These are phyloP conservation scores for Tilletia walkeri DNA, from an alignment of 1,284 basidiomycete genomes.

Conservation along the genomic window DNA sequence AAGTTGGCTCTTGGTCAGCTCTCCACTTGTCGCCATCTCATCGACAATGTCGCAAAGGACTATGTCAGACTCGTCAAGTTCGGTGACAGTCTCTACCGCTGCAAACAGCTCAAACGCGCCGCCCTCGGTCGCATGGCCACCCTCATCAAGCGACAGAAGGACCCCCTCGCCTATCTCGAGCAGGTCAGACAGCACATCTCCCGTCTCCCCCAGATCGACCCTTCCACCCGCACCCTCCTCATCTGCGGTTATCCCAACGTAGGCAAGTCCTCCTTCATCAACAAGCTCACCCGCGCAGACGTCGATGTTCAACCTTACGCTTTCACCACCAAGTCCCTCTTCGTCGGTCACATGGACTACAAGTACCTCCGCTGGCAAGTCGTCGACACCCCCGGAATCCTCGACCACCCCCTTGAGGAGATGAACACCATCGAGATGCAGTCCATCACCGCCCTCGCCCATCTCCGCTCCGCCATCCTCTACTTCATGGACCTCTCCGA, in stretches of 20 bases:
- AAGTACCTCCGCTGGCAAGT: slow-evolving; percentile 56
- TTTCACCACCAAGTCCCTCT: slow-evolving; percentile 56
- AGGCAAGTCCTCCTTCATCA: slow-evolving; percentile 55
- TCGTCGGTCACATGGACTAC: slow-evolving; percentile 56
- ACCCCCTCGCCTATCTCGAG: slow-evolving; percentile 54
- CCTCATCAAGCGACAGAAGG: slow-evolving; percentile 55
- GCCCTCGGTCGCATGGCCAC: slow-evolving; percentile 55
- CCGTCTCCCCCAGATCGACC: slow-evolving; percentile 55
- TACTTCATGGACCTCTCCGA: slow-evolving; percentile 56
- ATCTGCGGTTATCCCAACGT: slow-evolving; percentile 56
- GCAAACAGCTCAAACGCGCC: slow-evolving; percentile 55
- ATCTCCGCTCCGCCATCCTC: slow-evolving; percentile 51
- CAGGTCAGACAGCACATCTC: slow-evolving; percentile 56
- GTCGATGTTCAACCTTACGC: slow-evolving; percentile 56
- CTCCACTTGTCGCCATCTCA: slow-evolving; percentile 53
- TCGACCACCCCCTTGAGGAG: slow-evolving; percentile 55
- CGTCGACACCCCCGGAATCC: slow-evolving; percentile 54
- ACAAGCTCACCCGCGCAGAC: slow-evolving; percentile 55
- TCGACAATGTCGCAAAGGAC: slow-evolving; percentile 55
- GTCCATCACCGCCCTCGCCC: slow-evolving; percentile 54
- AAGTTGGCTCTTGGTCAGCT: slow-evolving; percentile 56
- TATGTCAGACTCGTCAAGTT: slow-evolving; percentile 56
- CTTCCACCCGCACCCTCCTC: slow-evolving; percentile 50
- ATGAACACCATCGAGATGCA: slow-evolving; percentile 57
- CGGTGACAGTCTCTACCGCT: slow-evolving; percentile 54